Percentiles rank a stretch among this genome's conserved stretches.
These are phyloP conservation scores for Trichophaea hybrida DNA, from an alignment of 2,329 filamentous ascomycete genomes.

Conservation along the genomic window DNA sequence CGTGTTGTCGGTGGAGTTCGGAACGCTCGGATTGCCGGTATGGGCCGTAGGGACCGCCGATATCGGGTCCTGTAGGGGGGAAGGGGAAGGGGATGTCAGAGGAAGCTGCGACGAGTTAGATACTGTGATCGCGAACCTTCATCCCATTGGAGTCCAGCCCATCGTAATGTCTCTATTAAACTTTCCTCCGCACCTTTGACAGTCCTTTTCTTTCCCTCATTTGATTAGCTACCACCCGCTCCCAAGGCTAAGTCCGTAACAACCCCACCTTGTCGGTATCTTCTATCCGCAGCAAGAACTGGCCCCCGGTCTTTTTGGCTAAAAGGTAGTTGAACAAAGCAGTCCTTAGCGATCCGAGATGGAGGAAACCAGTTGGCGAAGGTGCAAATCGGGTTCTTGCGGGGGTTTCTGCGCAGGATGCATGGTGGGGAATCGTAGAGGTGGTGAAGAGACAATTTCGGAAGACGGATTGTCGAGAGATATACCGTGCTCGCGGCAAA, in stretches of 20 bases:
- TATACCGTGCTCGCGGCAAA: no score
- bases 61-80: constrained; percentile 48
- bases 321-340: constrained; percentile 91
- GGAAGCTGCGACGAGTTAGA: neutral
- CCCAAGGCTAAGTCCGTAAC: neutral
- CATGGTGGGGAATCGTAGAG: constrained; percentile 36
- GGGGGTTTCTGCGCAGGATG: constrained; percentile 52
- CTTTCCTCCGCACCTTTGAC: constrained; percentile 64
- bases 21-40: constrained; percentile 83
- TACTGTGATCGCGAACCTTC: constrained; percentile 48
- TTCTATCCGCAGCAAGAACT: constrained; percentile 83
- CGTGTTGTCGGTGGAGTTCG: constrained; percentile 55
- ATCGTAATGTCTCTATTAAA: constrained; percentile 65
- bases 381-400: constrained; percentile 81
- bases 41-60: constrained; percentile 67
- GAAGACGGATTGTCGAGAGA: no score
- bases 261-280: constrained; percentile 70
- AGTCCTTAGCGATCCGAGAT: constrained; percentile 80
- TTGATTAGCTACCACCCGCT: constrained; percentile 18
- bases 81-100: neutral
- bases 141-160: constrained; percentile 86
- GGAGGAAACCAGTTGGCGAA: constrained; percentile 85
- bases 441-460: no score
- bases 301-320: constrained; percentile 73
- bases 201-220: constrained; percentile 52